Evolutionary conservation across 805 yeast species (phyloP), one percentile per base, ranked within the genome.

Genomic region (Yarrowia sp.): DNA sequence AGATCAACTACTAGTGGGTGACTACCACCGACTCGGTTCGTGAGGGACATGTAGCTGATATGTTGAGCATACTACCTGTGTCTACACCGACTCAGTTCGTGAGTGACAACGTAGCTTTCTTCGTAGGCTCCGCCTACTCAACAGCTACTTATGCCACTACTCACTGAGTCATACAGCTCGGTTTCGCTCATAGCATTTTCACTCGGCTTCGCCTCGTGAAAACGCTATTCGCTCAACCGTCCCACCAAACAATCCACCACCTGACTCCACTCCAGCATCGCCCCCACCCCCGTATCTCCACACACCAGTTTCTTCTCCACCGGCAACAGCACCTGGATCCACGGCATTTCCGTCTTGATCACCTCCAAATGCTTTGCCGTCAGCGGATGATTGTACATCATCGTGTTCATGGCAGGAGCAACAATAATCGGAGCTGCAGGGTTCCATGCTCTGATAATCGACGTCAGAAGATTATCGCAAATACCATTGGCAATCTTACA

Each of bases 241-340:
- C 64, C 65, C 14, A 88, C 93, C 61, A 92, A 80, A 68, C 86
- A 85, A 73, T 91, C 96, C n/a, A 92, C 97, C 69, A 95, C 87
- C 72, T 92, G 98, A 69, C 90, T 87, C 85, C 96, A 91, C 73
- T 95, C 98, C 83, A 93, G 86, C 99, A 93, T 93, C 61, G 98
- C 99, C 47, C 99, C 99, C 92, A 93, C 88, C 13, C 98, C 98
- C 65, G 93, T 92, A 74, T 95, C 98, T 67, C 99, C 98, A 79
- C 95, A 91, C 33, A 90, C 90, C 73, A 89, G 83, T 8, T 93
- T 96, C 75, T 93, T 93, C 74, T 93, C 99, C n/a, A 92, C 91
- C 0, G 99, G 99, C 76, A 86, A 87, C 71, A 95, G 81, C 13
- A 93, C 85, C 68, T 91, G 95, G 62, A 93, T 87, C 89, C 92